These are phyloP conservation scores for Bocquillonia castaneifolia DNA, from an alignment of 441 rosid genomes.

Conservation along the genomic window DNA sequence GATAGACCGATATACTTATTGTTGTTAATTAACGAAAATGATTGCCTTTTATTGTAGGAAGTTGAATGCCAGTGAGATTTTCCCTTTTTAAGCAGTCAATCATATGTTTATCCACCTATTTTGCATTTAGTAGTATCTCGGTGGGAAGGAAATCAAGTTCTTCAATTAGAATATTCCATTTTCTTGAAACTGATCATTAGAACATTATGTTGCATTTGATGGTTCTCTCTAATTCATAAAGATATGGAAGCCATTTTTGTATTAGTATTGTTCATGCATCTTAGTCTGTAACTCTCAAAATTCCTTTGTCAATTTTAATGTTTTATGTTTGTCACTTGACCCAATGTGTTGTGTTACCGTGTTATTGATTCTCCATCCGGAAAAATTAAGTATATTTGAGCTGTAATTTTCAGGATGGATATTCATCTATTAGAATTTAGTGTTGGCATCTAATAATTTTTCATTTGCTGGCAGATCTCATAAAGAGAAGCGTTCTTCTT, in stretches of 20 bases:
- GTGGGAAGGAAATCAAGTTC: too few relatives aligned
- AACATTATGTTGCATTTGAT: not conserved
- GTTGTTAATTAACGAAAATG: not conserved
- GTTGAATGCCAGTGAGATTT: not conserved
- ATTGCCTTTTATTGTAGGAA: not conserved
- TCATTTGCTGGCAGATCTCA: conserved; percentile 46
- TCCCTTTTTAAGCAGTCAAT: not conserved
- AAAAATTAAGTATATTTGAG: not conserved
- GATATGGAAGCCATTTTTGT: not conserved
- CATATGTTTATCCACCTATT: not conserved
- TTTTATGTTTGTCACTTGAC: not conserved
- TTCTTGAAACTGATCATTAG: not conserved
- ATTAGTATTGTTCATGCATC: not conserved
- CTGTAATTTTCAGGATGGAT: not conserved
- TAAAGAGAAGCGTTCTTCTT: conserved; percentile 66
- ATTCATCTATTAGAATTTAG: not conserved
- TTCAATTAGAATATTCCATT: not conserved
- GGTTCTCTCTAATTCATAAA: not conserved
- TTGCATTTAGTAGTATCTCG: not conserved
- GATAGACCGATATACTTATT: not conserved
- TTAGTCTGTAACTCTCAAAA: not conserved
- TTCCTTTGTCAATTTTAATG: not conserved
- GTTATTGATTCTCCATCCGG: not conserved
- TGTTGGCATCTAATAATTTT: not conserved
- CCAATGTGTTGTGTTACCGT: too few relatives aligned